phyloP scores from a whole-genome alignment of 495 filamentous ascomycete species.

The Xylaria acuta region DNA sequence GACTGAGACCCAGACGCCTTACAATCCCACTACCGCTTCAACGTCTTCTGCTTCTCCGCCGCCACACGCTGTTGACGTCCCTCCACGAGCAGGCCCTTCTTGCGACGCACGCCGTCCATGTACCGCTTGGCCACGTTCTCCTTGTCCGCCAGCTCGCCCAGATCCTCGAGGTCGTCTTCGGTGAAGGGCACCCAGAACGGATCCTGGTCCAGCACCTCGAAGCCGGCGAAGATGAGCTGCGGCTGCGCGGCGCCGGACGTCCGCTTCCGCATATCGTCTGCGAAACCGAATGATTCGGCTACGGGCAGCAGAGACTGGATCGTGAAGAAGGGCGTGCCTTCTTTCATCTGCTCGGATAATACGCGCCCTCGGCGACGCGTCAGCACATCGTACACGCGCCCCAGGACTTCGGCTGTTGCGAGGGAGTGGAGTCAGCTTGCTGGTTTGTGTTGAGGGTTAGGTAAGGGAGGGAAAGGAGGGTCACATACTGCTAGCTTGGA shows the following conservation, averaged over 20 bases:
- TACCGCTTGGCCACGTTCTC: slow-evolving; percentile 97
- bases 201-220: slow-evolving; percentile 88
- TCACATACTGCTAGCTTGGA: slow-evolving; percentile 86
- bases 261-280: slow-evolving; percentile 92
- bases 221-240: slow-evolving; percentile 91
- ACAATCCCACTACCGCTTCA: slow-evolving; percentile 75
- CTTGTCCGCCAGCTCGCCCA: slow-evolving; percentile 88
- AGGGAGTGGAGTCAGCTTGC: slow-evolving; percentile 7
- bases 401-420: slow-evolving; percentile 82
- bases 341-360: slow-evolving; percentile 87
- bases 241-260: slow-evolving; percentile 90
- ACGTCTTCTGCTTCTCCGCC: slow-evolving; percentile 98
- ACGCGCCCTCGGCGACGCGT: slow-evolving; percentile 90
- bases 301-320: slow-evolving; percentile 87
- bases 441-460: slow-evolving; percentile 19
- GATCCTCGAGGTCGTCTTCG: slow-evolving; percentile 94
- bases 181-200: slow-evolving; percentile 98
- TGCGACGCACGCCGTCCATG: slow-evolving; percentile 82
- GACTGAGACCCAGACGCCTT: neutral
- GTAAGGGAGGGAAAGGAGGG: slow-evolving; percentile 9
- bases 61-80: slow-evolving; percentile 66
- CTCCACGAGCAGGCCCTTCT: slow-evolving; percentile 87
- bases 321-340: slow-evolving; percentile 95
- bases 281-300: slow-evolving; percentile 94
- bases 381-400: slow-evolving; percentile 91